Percentiles rank a stretch among this genome's conserved stretches.
phyloP scores from a whole-genome alignment of 108 stramenopile genomes.

The Pelagomonas calceolata region DNA sequence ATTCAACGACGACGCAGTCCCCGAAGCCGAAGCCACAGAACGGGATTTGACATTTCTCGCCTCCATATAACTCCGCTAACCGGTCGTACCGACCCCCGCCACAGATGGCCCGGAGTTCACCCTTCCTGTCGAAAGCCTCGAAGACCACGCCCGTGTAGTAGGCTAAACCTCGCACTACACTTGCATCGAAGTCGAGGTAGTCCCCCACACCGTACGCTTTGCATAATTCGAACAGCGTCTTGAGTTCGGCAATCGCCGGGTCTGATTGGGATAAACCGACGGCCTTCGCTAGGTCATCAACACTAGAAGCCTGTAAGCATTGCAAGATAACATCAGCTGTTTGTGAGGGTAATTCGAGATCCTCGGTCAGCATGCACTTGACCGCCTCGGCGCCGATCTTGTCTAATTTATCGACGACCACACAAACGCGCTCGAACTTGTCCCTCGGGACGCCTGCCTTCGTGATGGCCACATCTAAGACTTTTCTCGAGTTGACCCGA shows the following conservation, averaged over 20 bases:
- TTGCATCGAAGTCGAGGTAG: constrained; percentile 85
- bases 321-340: neutral
- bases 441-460: constrained; percentile 65
- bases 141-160: constrained; percentile 99
- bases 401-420: constrained; percentile 92
- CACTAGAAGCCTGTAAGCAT: neutral
- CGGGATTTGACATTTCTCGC: constrained; percentile 61
- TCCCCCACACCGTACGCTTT: constrained; percentile 72
- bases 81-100: constrained; percentile 95
- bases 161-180: constrained; percentile 86
- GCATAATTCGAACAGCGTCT: constrained; percentile 55
- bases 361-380: neutral
- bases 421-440: constrained; percentile 71
- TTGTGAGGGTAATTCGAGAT: neutral
- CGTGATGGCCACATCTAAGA: constrained; percentile 73
- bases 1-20: constrained; percentile 93
- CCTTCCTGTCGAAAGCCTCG: constrained; percentile 90
- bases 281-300: neutral
- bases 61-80: constrained; percentile 84
- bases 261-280: neutral
- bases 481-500: constrained; percentile 78
- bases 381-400: constrained; percentile 44
- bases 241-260: constrained; percentile 65
- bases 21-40: constrained; percentile 96
- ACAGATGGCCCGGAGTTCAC: constrained; percentile 88